Evolutionary conservation across 371 early-diverging fungal species (phyloP), one percentile per base, ranked within the genome.

Genomic region (Basidiobolus meristosporus): DNA sequence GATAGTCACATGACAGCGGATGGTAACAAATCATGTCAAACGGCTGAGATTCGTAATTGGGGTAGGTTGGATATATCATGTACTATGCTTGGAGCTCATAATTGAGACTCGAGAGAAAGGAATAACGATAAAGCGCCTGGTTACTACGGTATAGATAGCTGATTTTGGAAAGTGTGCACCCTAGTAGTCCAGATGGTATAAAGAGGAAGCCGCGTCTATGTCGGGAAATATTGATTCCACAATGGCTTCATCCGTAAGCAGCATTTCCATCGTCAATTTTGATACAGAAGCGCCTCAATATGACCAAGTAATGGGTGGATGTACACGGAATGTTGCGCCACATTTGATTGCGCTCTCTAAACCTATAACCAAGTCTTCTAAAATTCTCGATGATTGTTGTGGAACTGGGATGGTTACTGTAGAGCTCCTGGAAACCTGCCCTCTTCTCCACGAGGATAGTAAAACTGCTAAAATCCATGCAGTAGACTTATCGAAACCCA

Each of bases 301-400:
- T 72, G 75, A 1, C 56, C 73, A n/a, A 64, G 68, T 47, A 71
- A 33, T 47, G 72, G 31, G 55, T 59, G 43, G 53, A 70, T n/a
- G n/a, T n/a, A n/a, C 4, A 34, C 16, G 34, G 34, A 34, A 14
- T 16, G 14, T 18, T 16, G 14, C 34, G 18, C 34, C 14, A 34
- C 18, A 16, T 14, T n/a, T 34, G 18, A 16, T 18, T 34, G 34
- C 34, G 12, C 34, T 18, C 7, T 18, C 34, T 5, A 16, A 34
- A 14, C 14, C 18, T 14, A 16, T 34, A 7, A 18, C 16, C 34
- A 16, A 18, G 14, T 16, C 18, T n/a, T 14, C 18, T 34, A 14
- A 16, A 6, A 7, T 34, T 14, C 16, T 18, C 34, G 34, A 16
- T 5, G 14, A 14, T 14, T 18, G 18, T 34, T 16, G 34, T 12